Evolutionary conservation across 306 rosid genomes (phyloP).

Genomic region (Acacia confusa): DNA sequence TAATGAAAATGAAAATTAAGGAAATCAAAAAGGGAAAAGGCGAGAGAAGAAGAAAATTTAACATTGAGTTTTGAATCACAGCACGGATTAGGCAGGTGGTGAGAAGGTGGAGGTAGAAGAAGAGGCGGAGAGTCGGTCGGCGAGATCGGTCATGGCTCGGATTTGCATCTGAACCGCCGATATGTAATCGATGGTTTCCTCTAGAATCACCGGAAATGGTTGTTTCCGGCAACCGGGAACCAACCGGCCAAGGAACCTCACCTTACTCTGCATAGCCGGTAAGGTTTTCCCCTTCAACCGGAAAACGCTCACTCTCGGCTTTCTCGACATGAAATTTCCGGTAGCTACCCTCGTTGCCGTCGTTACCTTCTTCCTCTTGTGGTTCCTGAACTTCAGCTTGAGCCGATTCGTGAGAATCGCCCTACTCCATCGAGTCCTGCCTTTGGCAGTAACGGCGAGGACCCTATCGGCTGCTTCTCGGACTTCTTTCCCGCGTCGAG

Average conservation of each 20-base stretch:
- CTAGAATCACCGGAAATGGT: slow-evolving; percentile 79
- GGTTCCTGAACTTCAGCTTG: slow-evolving; percentile 75
- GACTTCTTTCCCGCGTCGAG: slow-evolving; percentile 64
- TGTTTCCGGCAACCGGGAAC: slow-evolving; percentile 96
- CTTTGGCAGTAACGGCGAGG: slow-evolving; percentile 79
- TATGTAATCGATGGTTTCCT: slow-evolving; percentile 83
- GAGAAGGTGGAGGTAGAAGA: slow-evolving; percentile 34
- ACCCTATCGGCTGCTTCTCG: slow-evolving; percentile 84
- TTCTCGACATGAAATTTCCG: slow-evolving; percentile 48
- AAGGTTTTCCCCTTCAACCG: slow-evolving; percentile 68
- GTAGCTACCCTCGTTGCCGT: slow-evolving; percentile 14
- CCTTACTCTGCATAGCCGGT: slow-evolving; percentile 81
- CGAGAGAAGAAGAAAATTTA: neutral
- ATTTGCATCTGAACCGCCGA: slow-evolving; percentile 96
- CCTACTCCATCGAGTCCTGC: slow-evolving; percentile 90
- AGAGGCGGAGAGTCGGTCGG: slow-evolving; percentile 56
- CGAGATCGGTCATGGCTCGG: slow-evolving; percentile 80
- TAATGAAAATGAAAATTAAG: neutral
- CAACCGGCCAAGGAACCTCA: slow-evolving; percentile 67
- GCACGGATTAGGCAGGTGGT: slow-evolving; percentile 30
- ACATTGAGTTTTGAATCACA: neutral
- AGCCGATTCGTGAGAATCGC: slow-evolving; percentile 71
- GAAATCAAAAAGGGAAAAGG: neutral
- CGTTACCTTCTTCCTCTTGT: slow-evolving; percentile 35
- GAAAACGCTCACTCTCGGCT: slow-evolving; percentile 63